A percentile compares a stretch with the other conserved stretches of the same genome.
Conservation (phyloP, 129 eudicot species). For the Scalesia atractyloides region DNA sequence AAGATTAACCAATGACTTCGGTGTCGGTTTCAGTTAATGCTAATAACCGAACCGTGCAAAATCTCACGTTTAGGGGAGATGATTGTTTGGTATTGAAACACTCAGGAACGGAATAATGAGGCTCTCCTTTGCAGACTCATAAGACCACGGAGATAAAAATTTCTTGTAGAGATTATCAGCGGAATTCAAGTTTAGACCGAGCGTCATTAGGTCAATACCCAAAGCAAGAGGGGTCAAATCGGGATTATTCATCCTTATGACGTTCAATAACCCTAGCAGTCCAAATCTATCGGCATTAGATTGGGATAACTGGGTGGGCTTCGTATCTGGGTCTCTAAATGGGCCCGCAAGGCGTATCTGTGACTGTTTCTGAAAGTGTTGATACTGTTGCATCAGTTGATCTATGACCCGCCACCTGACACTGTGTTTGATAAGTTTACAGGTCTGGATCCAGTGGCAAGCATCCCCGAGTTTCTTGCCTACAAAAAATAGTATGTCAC, state of each 20-base stretch:
- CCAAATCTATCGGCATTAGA: slow-evolving; percentile 65
- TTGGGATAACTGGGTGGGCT: slow-evolving; percentile 60
- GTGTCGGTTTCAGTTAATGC: too few species aligned
- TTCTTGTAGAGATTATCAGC: slow-evolving; percentile 73
- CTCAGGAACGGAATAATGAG: slow-evolving; percentile 67
- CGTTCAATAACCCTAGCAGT: slow-evolving; percentile 69
- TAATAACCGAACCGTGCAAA: background rate
- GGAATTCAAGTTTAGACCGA: slow-evolving; percentile 82
- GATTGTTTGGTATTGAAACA: slow-evolving; percentile 74
- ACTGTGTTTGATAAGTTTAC: slow-evolving; percentile 49
- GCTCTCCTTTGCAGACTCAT: slow-evolving; percentile 87
- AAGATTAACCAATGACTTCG: too few species aligned
- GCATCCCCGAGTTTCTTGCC: slow-evolving; percentile 55
- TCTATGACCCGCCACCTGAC: slow-evolving; percentile 61
- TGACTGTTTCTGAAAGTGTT: slow-evolving; percentile 76
- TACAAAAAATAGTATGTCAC: slow-evolving; percentile 21
- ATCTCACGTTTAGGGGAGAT: slow-evolving; percentile 59
- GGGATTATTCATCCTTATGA: slow-evolving; percentile 77
- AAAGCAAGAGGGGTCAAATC: slow-evolving; percentile 77
- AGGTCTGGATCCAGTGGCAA: slow-evolving; percentile 54
- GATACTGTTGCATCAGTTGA: slow-evolving; percentile 78
- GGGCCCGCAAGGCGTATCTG: slow-evolving; percentile 68
- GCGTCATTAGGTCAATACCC: slow-evolving; percentile 78
- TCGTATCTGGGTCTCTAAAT: slow-evolving; percentile 67
- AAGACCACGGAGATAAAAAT: slow-evolving; percentile 96